These are phyloP conservation scores for Zizania palustris DNA, from an alignment of 202 grass and related monocot species.

Conservation along the genomic window DNA sequence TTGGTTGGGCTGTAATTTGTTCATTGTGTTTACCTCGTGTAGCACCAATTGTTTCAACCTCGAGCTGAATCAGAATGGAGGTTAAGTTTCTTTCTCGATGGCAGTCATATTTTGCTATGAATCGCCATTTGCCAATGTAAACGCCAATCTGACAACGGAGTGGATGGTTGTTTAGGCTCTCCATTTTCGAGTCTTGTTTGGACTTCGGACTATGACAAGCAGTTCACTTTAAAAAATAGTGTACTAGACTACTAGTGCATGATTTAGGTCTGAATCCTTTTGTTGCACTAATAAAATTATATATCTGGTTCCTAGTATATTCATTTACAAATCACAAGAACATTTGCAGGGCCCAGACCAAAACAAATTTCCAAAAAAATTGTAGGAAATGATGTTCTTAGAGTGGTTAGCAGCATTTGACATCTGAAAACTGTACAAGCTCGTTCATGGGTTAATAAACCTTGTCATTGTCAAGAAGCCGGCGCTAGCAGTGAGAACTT, in stretches of 20 bases:
- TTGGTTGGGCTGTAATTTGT: slow-evolving; percentile 8
- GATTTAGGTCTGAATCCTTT: background rate
- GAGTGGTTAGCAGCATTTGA: slow-evolving; percentile 31
- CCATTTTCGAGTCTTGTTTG: background rate
- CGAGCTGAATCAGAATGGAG: slow-evolving; percentile 34
- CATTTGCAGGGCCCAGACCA: background rate
- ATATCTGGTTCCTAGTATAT: background rate
- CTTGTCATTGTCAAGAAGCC: slow-evolving; percentile 42
- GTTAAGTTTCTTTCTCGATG: background rate
- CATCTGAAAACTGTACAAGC: slow-evolving; percentile 45
- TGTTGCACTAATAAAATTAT: background rate
- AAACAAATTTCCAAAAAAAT: slow-evolving; percentile 18
- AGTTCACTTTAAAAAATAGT: no score
- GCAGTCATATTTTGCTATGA: background rate
- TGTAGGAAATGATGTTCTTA: background rate
- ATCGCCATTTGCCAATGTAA: no score
- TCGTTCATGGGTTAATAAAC: background rate
- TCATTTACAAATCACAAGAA: slow-evolving; percentile 10
- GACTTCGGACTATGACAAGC: background rate
- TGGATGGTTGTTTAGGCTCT: background rate
- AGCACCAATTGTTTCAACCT: slow-evolving; percentile 9
- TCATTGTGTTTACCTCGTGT: background rate
- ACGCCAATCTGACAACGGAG: background rate
- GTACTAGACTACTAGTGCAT: background rate
- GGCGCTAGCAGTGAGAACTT: slow-evolving; percentile 89